Conservation (phyloP, 768 basidiomycete species). For the Dioszegia hungarica region DNA sequence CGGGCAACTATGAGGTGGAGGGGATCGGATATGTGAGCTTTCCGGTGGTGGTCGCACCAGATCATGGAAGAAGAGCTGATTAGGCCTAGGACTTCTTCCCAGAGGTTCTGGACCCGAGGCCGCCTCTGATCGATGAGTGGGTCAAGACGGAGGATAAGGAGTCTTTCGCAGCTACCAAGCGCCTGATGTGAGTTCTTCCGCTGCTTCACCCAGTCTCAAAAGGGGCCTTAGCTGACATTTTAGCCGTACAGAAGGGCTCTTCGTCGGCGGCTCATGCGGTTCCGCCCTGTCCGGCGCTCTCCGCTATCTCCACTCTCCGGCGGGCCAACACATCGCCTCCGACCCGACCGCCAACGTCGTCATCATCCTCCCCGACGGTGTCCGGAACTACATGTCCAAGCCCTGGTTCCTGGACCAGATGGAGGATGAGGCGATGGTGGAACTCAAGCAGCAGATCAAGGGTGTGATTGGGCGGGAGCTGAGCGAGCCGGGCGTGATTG, state of each 20-base stretch:
- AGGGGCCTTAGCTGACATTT: neutral
- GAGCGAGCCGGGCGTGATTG: conserved; percentile 12
- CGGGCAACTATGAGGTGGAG: conserved; percentile 68
- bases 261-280: conserved; percentile 91
- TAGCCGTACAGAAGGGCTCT: conserved; percentile 70
- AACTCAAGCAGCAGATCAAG: conserved; percentile 19
- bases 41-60: neutral
- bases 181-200: conserved; percentile 56
- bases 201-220: neutral
- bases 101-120: conserved; percentile 68
- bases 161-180: conserved; percentile 68
- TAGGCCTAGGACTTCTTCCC: conserved; percentile 68
- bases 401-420: conserved; percentile 69
- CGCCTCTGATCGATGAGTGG: conserved; percentile 59
- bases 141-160: conserved; percentile 78
- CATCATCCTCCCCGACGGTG: conserved; percentile 80
- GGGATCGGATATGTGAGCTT: conserved; percentile 68
- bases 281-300: conserved; percentile 74
- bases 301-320: conserved; percentile 67
- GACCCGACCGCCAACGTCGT: conserved; percentile 79
- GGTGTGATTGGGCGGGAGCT: conserved; percentile 28
- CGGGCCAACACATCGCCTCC: conserved; percentile 59
- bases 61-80: neutral
- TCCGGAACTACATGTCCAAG: conserved; percentile 92
- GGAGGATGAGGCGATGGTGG: conserved; percentile 7